Percentiles rank a stretch among this genome's conserved stretches.
Conservation (phyloP, 371 early-diverging fungal genomes). For the Synchytrium microbalum region DNA sequence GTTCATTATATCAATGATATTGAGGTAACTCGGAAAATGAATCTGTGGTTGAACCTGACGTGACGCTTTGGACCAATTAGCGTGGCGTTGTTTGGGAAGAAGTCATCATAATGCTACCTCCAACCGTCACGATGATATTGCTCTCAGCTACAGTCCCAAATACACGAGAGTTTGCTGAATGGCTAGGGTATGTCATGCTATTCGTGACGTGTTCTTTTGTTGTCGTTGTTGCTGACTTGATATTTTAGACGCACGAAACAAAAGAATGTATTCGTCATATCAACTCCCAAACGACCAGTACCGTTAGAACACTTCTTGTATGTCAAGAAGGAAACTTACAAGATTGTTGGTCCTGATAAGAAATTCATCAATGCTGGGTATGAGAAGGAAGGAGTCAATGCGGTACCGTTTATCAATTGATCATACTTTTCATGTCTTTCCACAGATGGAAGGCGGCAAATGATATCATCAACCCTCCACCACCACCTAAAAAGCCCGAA, state of each 20-base stretch:
- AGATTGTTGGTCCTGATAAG: slow-evolving; percentile 73
- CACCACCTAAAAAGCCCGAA: slow-evolving; percentile 10
- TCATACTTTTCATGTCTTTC: too few species aligned
- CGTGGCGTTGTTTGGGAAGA: slow-evolving; percentile 99
- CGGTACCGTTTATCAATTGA: too few species aligned
- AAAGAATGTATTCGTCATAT: slow-evolving; percentile 95
- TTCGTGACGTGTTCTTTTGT: slow-evolving; percentile 1
- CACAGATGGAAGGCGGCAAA: slow-evolving; percentile 49
- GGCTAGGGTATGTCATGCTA: slow-evolving; percentile 95
- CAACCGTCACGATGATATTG: slow-evolving; percentile 91
- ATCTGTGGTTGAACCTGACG: too few species aligned
- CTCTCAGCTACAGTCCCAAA: slow-evolving; percentile 99
- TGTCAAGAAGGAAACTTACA: slow-evolving; percentile 60
- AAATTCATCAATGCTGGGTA: slow-evolving; percentile 46
- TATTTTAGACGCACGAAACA: slow-evolving; percentile 79
- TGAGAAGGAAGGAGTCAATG: slow-evolving; percentile 3
- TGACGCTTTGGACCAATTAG: too few species aligned
- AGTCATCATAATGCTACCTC: slow-evolving; percentile 94
- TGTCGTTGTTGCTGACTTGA: background rate
- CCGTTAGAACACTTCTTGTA: slow-evolving; percentile 96
- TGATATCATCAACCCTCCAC: too few species aligned
- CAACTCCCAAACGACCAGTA: slow-evolving; percentile 92
- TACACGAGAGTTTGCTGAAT: slow-evolving; percentile 99
- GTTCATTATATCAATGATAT: slow-evolving; percentile 98
- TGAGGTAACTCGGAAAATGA: too few species aligned